phyloP scores from a whole-genome alignment of 2,329 filamentous ascomycete species.

The Penicillium brevicompactum region DNA sequence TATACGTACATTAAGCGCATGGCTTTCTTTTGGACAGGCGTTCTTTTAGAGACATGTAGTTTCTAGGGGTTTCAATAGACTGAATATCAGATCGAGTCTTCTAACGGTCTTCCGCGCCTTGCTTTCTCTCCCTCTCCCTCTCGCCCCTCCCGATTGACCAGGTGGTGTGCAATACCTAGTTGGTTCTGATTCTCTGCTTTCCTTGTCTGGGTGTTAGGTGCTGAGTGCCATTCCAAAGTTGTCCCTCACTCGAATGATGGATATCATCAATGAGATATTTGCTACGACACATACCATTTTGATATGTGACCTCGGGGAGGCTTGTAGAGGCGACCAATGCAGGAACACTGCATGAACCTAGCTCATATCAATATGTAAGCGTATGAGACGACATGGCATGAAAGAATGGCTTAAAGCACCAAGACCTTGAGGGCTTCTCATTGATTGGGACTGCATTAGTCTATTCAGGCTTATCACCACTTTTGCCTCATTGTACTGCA shows the following conservation, averaged over 20 bases:
- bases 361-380: neutral
- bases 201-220: too few relatives aligned
- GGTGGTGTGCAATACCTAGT: too few relatives aligned
- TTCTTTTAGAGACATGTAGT: neutral
- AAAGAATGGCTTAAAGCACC: too few relatives aligned
- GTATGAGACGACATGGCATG: neutral
- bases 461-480: too few relatives aligned
- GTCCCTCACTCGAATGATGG: too few relatives aligned
- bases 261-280: too few relatives aligned
- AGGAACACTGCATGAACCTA: neutral
- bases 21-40: neutral
- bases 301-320: neutral
- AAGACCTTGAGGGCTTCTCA: too few relatives aligned
- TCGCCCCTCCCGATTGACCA: too few relatives aligned
- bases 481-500: too few relatives aligned
- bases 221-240: too few relatives aligned
- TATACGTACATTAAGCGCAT: slow-evolving; percentile 6
- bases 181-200: too few relatives aligned
- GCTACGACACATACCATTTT: neutral
- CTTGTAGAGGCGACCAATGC: neutral
- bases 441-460: too few relatives aligned
- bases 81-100: slow-evolving; percentile 1
- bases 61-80: slow-evolving; percentile 1
- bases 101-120: neutral
- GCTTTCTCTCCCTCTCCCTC: neutral